Evolutionary conservation across 1,284 basidiomycete species (phyloP), one percentile per base, ranked within the genome.

Genomic region (Cutaneotrichosporon daszewskae): DNA sequence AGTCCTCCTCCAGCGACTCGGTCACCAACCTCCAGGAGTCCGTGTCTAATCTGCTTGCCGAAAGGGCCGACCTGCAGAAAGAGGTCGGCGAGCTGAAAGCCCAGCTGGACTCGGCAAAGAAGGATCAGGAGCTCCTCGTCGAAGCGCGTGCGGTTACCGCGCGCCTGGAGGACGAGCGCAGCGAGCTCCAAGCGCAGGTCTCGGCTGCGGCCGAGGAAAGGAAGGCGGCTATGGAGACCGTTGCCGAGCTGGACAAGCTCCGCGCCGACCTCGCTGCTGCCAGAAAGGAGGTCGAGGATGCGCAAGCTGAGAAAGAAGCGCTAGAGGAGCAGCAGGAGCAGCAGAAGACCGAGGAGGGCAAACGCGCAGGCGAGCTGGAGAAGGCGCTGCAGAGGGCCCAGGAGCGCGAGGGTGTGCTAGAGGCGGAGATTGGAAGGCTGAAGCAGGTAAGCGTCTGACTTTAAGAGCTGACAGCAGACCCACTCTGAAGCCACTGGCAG

Each of bases 361-460:
- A 58, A 22, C 50, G 51, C 38, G 44, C 64, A 6, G 53, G 48
- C 14, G 59, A 64, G 36, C 40, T 66, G 22, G 58, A 66, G 49
- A 61, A 62, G 49, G 45, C 44, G 7, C 33, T 71, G n/a, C 66
- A 67, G 26, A 54, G 70, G 24, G 55, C 57, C 8, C 54, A 66
- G 27, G 63, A 63, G 27, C 53, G 68, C 16, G 66, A 69, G 46
- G 60, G 64, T 3, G 62, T 56, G 1, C 46, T 72, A 20, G 71
- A 72, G 44, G 54, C 56, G 3, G 69, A 72, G 47, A 40, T 72
- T 3, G 62, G 57, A 5, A 45, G 62, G 23, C 53, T 72, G 44
- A 59, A 67, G 39, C 58, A 62, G 58, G 69, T 71, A 45, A 51
- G 68, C 9, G 4, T 22, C 5, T 26, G 44, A 18, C 5, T 16